Evolutionary conservation across 768 basidiomycete species (phyloP).

Genomic region (Termitomyces titanicus): DNA sequence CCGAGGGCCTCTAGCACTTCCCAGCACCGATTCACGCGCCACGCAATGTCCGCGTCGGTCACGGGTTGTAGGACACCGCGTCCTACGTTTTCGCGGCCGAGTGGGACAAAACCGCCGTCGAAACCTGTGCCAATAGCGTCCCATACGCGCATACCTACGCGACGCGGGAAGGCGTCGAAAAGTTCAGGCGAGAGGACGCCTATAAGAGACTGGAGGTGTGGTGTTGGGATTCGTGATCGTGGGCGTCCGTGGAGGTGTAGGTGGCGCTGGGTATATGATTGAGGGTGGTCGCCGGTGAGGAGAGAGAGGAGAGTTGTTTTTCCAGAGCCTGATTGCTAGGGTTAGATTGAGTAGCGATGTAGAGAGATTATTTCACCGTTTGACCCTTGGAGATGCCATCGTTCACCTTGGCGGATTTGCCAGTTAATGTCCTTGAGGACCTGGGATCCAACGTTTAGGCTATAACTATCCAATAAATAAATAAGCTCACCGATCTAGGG

Average conservation of each 20-base stretch:
- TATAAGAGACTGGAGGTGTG: slow-evolving; percentile 59
- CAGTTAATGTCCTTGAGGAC: slow-evolving; percentile 77
- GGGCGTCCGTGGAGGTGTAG: slow-evolving; percentile 42
- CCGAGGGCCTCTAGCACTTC: slow-evolving; percentile 65
- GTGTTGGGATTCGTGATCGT: slow-evolving; percentile 64
- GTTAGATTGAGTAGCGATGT: not conserved
- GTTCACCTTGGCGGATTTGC: slow-evolving; percentile 76
- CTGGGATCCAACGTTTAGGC: slow-evolving; percentile 29
- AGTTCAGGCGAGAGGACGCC: slow-evolving; percentile 89
- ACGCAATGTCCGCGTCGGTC: slow-evolving; percentile 25
- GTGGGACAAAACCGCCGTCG: slow-evolving; percentile 73
- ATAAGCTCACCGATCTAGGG: slow-evolving; percentile 45
- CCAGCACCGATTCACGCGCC: slow-evolving; percentile 38
- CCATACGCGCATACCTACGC: slow-evolving; percentile 62
- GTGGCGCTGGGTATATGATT: slow-evolving; percentile 76
- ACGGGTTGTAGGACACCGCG: slow-evolving; percentile 36
- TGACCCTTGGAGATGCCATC: slow-evolving; percentile 87
- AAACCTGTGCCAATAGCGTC: slow-evolving; percentile 88
- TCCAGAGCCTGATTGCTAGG: slow-evolving; percentile 63
- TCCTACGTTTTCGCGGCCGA: slow-evolving; percentile 41
- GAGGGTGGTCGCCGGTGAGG: slow-evolving; percentile 92
- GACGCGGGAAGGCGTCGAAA: slow-evolving; percentile 84
- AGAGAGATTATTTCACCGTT: slow-evolving; percentile 55
- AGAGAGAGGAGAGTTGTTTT: slow-evolving; percentile 92
- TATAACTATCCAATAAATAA: not conserved